Evolutionary conservation across 2,329 filamentous ascomycete genomes (phyloP).

Genomic region (Curvularia spicifera): DNA sequence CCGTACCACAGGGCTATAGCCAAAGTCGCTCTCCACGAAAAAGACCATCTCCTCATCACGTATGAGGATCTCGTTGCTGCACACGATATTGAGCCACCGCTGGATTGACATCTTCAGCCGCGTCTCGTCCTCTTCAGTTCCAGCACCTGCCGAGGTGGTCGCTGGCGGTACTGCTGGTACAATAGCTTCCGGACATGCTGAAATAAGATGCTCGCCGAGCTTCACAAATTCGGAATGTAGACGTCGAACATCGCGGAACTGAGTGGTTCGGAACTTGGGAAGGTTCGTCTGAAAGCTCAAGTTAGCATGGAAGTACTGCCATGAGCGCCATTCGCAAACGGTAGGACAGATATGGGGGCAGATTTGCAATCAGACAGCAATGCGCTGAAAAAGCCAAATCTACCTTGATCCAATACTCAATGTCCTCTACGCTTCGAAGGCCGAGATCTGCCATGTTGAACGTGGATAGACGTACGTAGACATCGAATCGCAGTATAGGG

Average conservation of each 20-base stretch:
- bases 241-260: slow-evolving; percentile 95
- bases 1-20: slow-evolving; percentile 93
- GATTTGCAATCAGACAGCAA: background rate
- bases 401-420: slow-evolving; percentile 11
- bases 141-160: slow-evolving; percentile 90
- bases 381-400: slow-evolving; percentile 2
- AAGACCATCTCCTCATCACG: slow-evolving; percentile 96
- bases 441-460: slow-evolving; percentile 1
- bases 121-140: slow-evolving; percentile 92
- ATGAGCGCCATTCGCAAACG: background rate
- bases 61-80: slow-evolving; percentile 89
- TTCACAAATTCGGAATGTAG: slow-evolving; percentile 96
- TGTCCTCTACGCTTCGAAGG: slow-evolving; percentile 10
- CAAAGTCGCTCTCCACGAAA: slow-evolving; percentile 99
- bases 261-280: slow-evolving; percentile 95
- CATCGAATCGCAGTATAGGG: slow-evolving; percentile 91
- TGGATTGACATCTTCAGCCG: slow-evolving; percentile 90
- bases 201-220: slow-evolving; percentile 93
- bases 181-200: slow-evolving; percentile 93
- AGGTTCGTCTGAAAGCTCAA: slow-evolving; percentile 80
- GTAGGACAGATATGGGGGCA: background rate
- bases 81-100: slow-evolving; percentile 93
- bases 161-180: slow-evolving; percentile 94
- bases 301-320: slow-evolving; percentile 16
- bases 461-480: slow-evolving; percentile 71